These are phyloP conservation scores for Exophiala xenobiotica DNA, from an alignment of 2,329 filamentous ascomycete genomes.

Conservation along the genomic window DNA sequence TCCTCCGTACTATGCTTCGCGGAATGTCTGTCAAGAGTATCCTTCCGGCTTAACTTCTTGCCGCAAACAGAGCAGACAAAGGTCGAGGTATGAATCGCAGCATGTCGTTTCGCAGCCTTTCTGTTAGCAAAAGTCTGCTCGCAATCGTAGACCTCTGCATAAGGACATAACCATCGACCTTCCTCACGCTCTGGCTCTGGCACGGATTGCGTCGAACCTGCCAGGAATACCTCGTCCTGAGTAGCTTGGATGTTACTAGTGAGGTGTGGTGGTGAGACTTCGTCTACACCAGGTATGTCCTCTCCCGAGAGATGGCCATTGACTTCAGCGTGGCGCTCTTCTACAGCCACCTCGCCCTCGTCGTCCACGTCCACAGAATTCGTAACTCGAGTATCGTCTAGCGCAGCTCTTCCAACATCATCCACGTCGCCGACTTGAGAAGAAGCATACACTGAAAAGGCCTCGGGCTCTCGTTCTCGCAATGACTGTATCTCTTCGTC, in stretches of 20 bases:
- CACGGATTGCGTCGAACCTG: background rate
- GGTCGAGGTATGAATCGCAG: constrained; percentile 11
- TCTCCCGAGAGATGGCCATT: constrained; percentile 26
- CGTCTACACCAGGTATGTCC: background rate
- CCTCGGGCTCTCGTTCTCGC: constrained; percentile 26
- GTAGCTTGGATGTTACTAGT: background rate
- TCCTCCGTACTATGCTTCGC: constrained; percentile 14
- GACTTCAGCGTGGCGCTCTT: constrained; percentile 16
- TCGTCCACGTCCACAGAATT: background rate
- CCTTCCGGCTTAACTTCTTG: constrained; percentile 16
- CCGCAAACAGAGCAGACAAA: constrained; percentile 23
- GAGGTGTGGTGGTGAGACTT: too few relatives aligned
- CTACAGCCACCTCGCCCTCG: constrained; percentile 1
- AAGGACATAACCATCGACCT: constrained; percentile 24
- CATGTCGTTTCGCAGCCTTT: constrained; percentile 24
- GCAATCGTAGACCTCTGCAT: constrained; percentile 15
- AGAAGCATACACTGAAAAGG: constrained; percentile 26
- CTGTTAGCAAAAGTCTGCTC: constrained; percentile 17
- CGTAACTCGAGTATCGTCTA: background rate
- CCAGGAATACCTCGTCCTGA: background rate
- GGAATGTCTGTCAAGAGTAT: constrained; percentile 18
- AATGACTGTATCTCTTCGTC: constrained; percentile 11
- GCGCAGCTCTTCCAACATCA: background rate
- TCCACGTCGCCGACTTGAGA: constrained; percentile 20
- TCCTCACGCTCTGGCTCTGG: constrained; percentile 1